Conservation (phyloP, 2,329 filamentous ascomycete species). For the Colletotrichum sp. region DNA sequence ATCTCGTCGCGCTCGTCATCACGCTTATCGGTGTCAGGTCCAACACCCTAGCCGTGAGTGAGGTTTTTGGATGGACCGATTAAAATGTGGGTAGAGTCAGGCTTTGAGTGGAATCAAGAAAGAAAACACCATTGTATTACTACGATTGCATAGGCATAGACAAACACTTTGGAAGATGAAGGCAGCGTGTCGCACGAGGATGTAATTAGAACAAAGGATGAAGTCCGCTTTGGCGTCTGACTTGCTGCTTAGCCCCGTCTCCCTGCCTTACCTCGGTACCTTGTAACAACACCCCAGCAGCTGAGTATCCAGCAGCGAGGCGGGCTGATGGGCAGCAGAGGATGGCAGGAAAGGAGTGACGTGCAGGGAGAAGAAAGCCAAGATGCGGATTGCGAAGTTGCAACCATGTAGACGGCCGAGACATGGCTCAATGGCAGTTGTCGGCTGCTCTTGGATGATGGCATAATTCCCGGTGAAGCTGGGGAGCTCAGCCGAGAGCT, state of each 20-base stretch:
- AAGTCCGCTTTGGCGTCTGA: conserved; percentile 9
- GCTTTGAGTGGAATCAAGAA: background rate
- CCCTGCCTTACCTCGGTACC: conserved; percentile 8
- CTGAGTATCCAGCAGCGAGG: background rate
- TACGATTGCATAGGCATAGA: background rate
- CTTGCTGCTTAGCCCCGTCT: background rate
- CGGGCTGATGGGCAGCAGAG: background rate
- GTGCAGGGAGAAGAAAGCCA: background rate
- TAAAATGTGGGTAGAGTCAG: conserved; percentile 23
- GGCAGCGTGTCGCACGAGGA: background rate
- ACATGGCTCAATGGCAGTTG: conserved; percentile 1
- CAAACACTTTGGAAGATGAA: background rate
- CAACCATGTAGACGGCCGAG: background rate
- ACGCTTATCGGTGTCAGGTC: conserved; percentile 76
- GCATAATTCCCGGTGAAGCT: background rate
- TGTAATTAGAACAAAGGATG: conserved; percentile 4
- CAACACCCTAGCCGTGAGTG: conserved; percentile 79
- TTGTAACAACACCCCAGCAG: background rate
- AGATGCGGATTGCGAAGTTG: background rate
- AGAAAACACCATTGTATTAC: background rate
- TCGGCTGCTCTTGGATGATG: background rate
- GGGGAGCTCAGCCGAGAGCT: conserved; percentile 1
- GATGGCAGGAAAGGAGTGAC: background rate
- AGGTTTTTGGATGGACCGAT: conserved; percentile 85
- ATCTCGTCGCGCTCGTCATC: conserved; percentile 74